phyloP scores from a whole-genome alignment of 257 asterid genomes.

The Leptodermis oblonga region DNA sequence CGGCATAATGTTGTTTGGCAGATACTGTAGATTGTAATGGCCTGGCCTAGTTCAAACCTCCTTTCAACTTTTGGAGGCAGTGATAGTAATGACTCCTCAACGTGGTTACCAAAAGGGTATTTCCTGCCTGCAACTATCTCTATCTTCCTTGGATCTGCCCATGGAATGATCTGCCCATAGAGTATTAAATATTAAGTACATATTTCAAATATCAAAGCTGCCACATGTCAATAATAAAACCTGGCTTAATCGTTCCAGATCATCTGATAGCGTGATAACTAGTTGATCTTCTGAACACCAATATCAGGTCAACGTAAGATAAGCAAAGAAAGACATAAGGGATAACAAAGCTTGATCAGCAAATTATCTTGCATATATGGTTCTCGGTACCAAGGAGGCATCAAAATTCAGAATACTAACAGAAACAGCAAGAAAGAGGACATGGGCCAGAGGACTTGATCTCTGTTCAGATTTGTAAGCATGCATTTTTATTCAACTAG shows the following conservation, averaged over 20 bases:
- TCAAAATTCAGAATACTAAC: constrained; percentile 87
- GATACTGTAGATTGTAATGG: constrained; percentile 49
- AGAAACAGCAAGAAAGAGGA: constrained; percentile 90
- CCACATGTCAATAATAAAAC: constrained; percentile 35
- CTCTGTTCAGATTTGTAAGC: constrained; percentile 69
- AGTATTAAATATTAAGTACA: constrained; percentile 14
- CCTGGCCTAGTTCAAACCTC: constrained; percentile 69
- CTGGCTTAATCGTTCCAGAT: constrained; percentile 98
- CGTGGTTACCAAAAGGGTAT: constrained; percentile 93
- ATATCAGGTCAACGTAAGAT: constrained; percentile 47
- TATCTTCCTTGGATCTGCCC: constrained; percentile 96
- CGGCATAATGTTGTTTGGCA: constrained; percentile 75
- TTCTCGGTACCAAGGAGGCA: constrained; percentile 54
- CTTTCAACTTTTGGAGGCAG: constrained; percentile 85
- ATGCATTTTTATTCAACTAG: constrained; percentile 92
- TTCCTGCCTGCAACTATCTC: constrained; percentile 87
- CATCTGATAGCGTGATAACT: constrained; percentile 71
- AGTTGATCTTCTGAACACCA: constrained; percentile 82
- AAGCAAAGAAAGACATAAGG: constrained; percentile 17
- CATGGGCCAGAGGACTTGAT: constrained; percentile 70
- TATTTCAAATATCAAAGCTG: neutral
- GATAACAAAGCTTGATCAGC: constrained; percentile 17
- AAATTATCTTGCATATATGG: constrained; percentile 78
- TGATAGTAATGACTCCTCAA: constrained; percentile 68
- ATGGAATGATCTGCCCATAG: constrained; percentile 80